Evolutionary conservation across 306 rosid genomes (phyloP).

Genomic region (Quercus cerris): DNA sequence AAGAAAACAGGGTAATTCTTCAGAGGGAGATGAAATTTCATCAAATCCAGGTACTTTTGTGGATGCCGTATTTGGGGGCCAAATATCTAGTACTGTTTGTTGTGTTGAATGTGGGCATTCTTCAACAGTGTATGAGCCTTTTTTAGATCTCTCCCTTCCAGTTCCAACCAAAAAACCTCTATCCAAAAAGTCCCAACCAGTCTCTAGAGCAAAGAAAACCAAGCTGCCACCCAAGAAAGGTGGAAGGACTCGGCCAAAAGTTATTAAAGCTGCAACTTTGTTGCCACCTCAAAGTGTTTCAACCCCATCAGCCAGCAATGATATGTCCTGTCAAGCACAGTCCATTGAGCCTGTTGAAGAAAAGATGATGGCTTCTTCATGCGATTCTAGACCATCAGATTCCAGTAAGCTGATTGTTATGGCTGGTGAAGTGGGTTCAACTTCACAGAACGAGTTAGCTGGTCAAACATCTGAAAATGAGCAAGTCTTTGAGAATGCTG

Average conservation of each 20-base stretch:
- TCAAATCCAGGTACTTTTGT: slow-evolving; percentile 53
- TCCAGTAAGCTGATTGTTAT: slow-evolving; percentile 29
- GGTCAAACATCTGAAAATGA: slow-evolving; percentile 39
- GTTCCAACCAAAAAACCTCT: slow-evolving; percentile 84
- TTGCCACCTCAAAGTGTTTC: slow-evolving; percentile 39
- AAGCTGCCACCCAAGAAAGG: slow-evolving; percentile 69
- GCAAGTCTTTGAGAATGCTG: slow-evolving; percentile 41
- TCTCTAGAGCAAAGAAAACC: slow-evolving; percentile 52
- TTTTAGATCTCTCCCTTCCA: slow-evolving; percentile 84
- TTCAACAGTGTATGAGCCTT: slow-evolving; percentile 87
- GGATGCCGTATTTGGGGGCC: slow-evolving; percentile 85
- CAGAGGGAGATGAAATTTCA: slow-evolving; percentile 41
- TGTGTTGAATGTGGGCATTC: slow-evolving; percentile 82
- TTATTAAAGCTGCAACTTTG: slow-evolving; percentile 35
- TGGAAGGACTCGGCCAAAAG: slow-evolving; percentile 58
- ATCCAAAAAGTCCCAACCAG: slow-evolving; percentile 50
- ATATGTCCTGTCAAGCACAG: slow-evolving; percentile 42
- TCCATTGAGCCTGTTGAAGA: slow-evolving; percentile 22
- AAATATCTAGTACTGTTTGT: slow-evolving; percentile 76
- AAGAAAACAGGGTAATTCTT: slow-evolving; percentile 49
- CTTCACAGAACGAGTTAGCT: slow-evolving; percentile 35
- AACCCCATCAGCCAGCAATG: slow-evolving; percentile 35
- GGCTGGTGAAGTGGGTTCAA: slow-evolving; percentile 33
- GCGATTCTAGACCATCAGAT: slow-evolving; percentile 29
- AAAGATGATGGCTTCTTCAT: slow-evolving; percentile 31